Evolutionary conservation across 805 yeast species (phyloP), one percentile per base, ranked within the genome.

Genomic region (Pichia phayaonensis): DNA sequence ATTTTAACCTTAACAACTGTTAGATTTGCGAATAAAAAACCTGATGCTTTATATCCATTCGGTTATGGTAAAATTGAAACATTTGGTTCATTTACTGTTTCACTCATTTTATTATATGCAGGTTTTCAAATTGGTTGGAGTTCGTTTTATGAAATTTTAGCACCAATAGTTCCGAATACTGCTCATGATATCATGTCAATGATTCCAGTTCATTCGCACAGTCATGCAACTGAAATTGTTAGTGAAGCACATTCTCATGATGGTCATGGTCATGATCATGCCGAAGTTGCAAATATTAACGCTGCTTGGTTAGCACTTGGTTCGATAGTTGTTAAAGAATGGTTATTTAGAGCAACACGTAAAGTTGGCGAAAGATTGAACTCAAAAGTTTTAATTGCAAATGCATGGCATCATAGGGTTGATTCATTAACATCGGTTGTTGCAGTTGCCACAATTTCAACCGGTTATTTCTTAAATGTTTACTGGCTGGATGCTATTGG

Each of bases 331-430:
- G 77, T 90, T 40, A 94, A 94, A 63, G 99, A 94, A 66, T 80
- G 95, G 78, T 79, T 94, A 41, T 94, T 80, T 68, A 80, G 80
- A 52, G 86, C 88, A 13, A 94, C 99, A 0, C 76, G 83, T 68
- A 80, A 81, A 54, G 81, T 94, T 22, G 99, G 97, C 1, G 72
- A 74, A 45, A 72, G 77, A 54, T 77, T 88, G 27, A 86, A 87
- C 62, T 89, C 97, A 0, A 88, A 89, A 55, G 98, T 94, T 4
- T 74, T 94, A 45, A 81, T 88, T 46, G 99, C 99, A 4, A 94
- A 94, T 63, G 99, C 99, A 3, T 94, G 99, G 98, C 99, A 94
- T 66, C 99, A 94, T 64, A 76, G 99, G 55, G 94, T 92, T 12
- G 99, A 94, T 63, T 85, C 96, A 0, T 66, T 94, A 59, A 95